Conservation (phyloP, 495 filamentous ascomycete genomes). For the Bryoglossum gracile region DNA sequence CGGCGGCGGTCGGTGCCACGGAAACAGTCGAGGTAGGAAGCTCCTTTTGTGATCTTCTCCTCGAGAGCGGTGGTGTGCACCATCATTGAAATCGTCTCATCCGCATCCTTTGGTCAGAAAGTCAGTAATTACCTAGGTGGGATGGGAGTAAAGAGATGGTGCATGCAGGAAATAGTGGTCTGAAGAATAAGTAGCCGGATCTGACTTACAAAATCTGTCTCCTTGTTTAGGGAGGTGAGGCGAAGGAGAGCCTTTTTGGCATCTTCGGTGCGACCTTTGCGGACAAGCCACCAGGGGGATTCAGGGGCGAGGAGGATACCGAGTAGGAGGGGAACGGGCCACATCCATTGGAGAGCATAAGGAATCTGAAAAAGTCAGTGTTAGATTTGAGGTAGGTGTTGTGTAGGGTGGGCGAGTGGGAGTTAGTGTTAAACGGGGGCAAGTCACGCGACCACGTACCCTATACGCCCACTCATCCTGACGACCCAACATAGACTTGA, state of each 20-base stretch:
- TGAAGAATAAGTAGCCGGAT: too few species aligned
- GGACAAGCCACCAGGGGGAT: slow-evolving; percentile 74
- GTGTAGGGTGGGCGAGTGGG: too few species aligned
- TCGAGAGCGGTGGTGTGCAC: slow-evolving; percentile 72
- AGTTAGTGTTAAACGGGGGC: too few species aligned
- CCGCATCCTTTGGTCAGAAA: too few species aligned
- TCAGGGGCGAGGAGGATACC: slow-evolving; percentile 68
- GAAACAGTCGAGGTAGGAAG: slow-evolving; percentile 70
- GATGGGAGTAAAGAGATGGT: too few species aligned
- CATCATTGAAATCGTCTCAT: slow-evolving; percentile 81
- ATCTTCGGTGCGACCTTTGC: slow-evolving; percentile 57
- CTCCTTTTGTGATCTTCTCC: slow-evolving; percentile 58
- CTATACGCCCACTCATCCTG: slow-evolving; percentile 59
- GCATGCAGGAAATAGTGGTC: too few species aligned
- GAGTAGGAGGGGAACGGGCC: slow-evolving; percentile 67
- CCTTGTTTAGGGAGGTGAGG: slow-evolving; percentile 48
- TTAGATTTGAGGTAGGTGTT: neutral
- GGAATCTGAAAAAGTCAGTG: slow-evolving; percentile 32
- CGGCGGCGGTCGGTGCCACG: slow-evolving; percentile 64
- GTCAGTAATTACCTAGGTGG: too few species aligned
- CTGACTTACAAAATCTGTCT: slow-evolving; percentile 59
- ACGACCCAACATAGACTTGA: slow-evolving; percentile 54
- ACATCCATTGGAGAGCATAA: slow-evolving; percentile 80
- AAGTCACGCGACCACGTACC: slow-evolving; percentile 27
- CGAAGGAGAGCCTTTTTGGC: slow-evolving; percentile 63